phyloP scores from a whole-genome alignment of 2,329 filamentous ascomycete species.

The Chaetomiaceae sp. region DNA sequence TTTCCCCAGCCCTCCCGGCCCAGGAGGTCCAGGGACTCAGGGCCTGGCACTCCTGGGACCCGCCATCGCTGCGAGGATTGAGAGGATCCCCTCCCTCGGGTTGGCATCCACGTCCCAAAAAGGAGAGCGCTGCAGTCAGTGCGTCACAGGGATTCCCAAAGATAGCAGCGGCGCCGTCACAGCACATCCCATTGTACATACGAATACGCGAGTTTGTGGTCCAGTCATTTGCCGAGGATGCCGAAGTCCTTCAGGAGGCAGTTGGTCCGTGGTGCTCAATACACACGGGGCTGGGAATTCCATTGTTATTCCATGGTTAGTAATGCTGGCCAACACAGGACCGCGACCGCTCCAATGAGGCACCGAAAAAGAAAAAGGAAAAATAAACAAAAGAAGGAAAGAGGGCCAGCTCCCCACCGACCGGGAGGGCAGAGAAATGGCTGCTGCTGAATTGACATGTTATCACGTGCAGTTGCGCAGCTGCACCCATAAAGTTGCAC shows the following conservation, averaged over 20 bases:
- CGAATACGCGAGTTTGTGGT: slow-evolving; percentile 13
- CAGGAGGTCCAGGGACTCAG: neutral
- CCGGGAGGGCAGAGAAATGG: too few relatives aligned
- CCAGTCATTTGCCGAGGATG: slow-evolving; percentile 2
- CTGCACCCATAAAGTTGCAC: slow-evolving; percentile 19
- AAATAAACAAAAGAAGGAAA: too few relatives aligned
- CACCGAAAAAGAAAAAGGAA: too few relatives aligned
- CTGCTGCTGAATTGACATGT: too few relatives aligned
- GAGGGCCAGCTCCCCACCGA: too few relatives aligned
- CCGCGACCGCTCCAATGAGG: too few relatives aligned
- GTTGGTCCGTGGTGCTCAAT: too few relatives aligned
- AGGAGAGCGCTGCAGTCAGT: slow-evolving; percentile 8
- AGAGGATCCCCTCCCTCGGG: neutral
- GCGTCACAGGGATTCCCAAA: slow-evolving; percentile 6
- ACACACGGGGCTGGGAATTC: too few relatives aligned
- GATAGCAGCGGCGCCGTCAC: neutral
- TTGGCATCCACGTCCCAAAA: slow-evolving; percentile 5
- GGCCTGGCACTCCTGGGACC: neutral
- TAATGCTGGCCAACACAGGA: too few relatives aligned
- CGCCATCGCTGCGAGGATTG: too few relatives aligned
- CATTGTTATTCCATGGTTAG: too few relatives aligned
- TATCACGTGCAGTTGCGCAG: slow-evolving; percentile 20
- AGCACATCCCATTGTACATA: neutral
- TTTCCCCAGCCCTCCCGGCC: too few relatives aligned
- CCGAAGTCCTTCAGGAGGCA: neutral